phyloP scores from a whole-genome alignment of 2,329 filamentous ascomycete genomes.

The Fusarium clavum region DNA sequence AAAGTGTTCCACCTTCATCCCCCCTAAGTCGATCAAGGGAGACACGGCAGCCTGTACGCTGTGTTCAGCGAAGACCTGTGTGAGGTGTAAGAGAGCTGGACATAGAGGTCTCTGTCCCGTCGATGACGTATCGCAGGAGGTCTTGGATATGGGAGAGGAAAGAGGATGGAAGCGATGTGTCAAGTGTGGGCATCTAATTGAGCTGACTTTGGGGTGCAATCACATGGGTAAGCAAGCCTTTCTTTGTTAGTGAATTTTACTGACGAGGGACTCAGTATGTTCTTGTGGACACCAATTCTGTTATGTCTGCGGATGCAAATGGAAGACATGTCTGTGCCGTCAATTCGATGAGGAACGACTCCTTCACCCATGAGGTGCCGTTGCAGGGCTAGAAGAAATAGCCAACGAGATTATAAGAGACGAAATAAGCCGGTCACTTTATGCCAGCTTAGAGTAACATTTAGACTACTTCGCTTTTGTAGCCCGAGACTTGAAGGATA shows the following conservation, averaged over 20 bases:
- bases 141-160: not conserved
- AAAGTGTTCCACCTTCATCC: not conserved
- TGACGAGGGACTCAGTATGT: no score
- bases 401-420: no score
- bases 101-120: not conserved
- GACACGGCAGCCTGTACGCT: no score
- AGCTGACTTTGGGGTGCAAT: not conserved
- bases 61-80: not conserved
- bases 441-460: no score
- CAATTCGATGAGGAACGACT: not conserved
- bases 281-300: constrained; percentile 60
- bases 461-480: no score
- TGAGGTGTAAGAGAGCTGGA: not conserved
- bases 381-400: no score
- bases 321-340: constrained; percentile 46
- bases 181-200: not conserved
- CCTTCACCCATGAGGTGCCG: no score
- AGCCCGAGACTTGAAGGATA: no score
- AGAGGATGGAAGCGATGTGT: not conserved
- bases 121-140: not conserved
- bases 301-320: constrained; percentile 57
- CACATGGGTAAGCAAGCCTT: no score
- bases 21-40: no score
- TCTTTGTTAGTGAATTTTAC: no score
- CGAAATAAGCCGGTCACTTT: no score